A percentile compares a stretch with the other conserved stretches of the same genome.
These are phyloP conservation scores for Colletotrichum sansevieriae DNA, from an alignment of 2,329 filamentous ascomycete genomes.

Conservation along the genomic window DNA sequence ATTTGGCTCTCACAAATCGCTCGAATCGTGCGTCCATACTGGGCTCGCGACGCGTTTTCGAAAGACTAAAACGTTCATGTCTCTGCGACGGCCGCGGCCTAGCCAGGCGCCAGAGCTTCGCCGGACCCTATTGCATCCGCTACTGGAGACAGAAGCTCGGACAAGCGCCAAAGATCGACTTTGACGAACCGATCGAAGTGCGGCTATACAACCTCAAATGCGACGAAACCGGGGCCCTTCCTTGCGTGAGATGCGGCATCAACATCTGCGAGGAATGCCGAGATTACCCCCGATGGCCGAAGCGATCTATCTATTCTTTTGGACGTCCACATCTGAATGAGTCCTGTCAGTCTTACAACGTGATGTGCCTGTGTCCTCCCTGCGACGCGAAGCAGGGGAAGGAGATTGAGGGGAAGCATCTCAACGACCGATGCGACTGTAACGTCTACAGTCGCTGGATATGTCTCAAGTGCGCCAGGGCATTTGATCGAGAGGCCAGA, in stretches of 20 bases:
- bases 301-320: background rate
- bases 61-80: conserved; percentile 19
- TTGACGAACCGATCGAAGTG: conserved; percentile 34
- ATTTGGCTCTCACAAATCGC: conserved; percentile 25
- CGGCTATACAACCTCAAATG: conserved; percentile 29
- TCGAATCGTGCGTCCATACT: conserved; percentile 25
- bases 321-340: conserved; percentile 35
- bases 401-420: conserved; percentile 10
- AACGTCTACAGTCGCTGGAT: conserved; percentile 37
- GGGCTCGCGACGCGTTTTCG: conserved; percentile 22
- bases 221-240: conserved; percentile 22
- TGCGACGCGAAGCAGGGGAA: conserved; percentile 30
- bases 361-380: conserved; percentile 34
- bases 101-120: conserved; percentile 11
- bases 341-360: conserved; percentile 5
- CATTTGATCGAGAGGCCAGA: background rate
- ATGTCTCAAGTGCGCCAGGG: conserved; percentile 12
- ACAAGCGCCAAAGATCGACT: background rate
- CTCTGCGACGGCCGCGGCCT: conserved; percentile 40
- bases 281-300: conserved; percentile 14
- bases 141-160: background rate
- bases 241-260: conserved; percentile 26
- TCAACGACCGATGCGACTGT: conserved; percentile 39
- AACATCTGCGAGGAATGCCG: conserved; percentile 40
- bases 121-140: background rate